Conservation (phyloP, 352 stramenopile genomes). For the Peronosclerospora sorghi region DNA sequence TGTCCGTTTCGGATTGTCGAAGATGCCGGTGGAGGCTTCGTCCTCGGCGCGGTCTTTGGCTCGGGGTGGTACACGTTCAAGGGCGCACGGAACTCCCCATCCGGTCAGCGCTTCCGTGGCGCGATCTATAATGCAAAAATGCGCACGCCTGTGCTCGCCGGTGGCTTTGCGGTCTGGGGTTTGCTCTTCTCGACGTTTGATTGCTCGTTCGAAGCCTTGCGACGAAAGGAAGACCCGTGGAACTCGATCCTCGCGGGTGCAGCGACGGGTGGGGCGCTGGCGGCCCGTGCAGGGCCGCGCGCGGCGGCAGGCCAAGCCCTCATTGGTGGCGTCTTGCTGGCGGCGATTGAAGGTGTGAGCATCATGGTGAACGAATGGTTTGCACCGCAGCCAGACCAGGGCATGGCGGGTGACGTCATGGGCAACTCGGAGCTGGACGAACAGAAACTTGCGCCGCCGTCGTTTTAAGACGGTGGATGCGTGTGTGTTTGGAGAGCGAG, state of each 20-base stretch:
- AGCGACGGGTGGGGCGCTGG: slow-evolving; percentile 93
- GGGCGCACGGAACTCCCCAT: slow-evolving; percentile 88
- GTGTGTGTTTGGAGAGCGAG: too few relatives aligned
- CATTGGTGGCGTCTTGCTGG: slow-evolving; percentile 92
- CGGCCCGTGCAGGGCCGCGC: slow-evolving; percentile 88
- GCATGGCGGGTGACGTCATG: slow-evolving; percentile 34
- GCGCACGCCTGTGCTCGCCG: slow-evolving; percentile 87
- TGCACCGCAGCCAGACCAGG: slow-evolving; percentile 42
- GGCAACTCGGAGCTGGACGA: slow-evolving; percentile 59
- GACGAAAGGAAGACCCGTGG: slow-evolving; percentile 99
- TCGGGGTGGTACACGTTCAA: slow-evolving; percentile 95
- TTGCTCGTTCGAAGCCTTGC: slow-evolving; percentile 93
- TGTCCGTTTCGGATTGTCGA: slow-evolving; percentile 98
- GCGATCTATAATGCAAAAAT: slow-evolving; percentile 92
- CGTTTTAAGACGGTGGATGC: slow-evolving; percentile 42
- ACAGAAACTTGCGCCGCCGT: slow-evolving; percentile 77
- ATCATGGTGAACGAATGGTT: slow-evolving; percentile 91
- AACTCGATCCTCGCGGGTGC: slow-evolving; percentile 98
- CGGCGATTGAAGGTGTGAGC: slow-evolving; percentile 94
- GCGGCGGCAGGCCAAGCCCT: slow-evolving; percentile 89
- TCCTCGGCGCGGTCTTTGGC: slow-evolving; percentile 92
- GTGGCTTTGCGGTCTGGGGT: slow-evolving; percentile 93
- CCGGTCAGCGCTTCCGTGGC: slow-evolving; percentile 83
- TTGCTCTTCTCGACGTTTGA: slow-evolving; percentile 97
- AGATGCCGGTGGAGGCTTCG: slow-evolving; percentile 95